Evolutionary conservation across 73 alveolate genomes (phyloP).

Genomic region (Paramecium pentaurelia): DNA sequence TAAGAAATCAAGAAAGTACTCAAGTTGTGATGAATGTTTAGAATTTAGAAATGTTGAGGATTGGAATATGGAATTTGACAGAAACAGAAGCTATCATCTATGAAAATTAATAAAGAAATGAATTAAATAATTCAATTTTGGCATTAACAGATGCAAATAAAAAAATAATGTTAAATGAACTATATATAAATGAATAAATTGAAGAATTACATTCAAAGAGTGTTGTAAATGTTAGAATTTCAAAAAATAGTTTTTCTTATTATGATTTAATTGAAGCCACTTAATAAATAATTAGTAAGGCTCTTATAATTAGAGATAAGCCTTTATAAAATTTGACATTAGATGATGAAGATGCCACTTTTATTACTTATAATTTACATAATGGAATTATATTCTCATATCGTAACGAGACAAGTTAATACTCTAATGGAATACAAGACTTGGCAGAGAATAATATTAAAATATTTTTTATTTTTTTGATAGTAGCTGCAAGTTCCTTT

Average conservation of each 20-base stretch:
- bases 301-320: background rate
- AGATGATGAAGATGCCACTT: background rate
- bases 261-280: background rate
- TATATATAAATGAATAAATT: background rate
- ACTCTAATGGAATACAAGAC: background rate
- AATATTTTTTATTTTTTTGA: background rate
- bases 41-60: background rate
- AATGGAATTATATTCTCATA: background rate
- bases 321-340: background rate
- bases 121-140: background rate
- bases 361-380: background rate
- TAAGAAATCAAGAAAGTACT: background rate
- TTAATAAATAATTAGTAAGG: background rate
- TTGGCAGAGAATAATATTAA: background rate
- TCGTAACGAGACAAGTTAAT: background rate
- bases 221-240: background rate
- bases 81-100: background rate
- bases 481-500: background rate
- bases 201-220: background rate
- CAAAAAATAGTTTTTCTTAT: background rate
- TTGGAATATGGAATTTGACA: background rate
- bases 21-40: background rate
- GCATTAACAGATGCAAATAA: background rate
- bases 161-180: background rate
- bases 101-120: background rate